A percentile compares a stretch with the other conserved stretches of the same genome.
Conservation (phyloP, 768 basidiomycete species). For the Cystobasidium tubakii region DNA sequence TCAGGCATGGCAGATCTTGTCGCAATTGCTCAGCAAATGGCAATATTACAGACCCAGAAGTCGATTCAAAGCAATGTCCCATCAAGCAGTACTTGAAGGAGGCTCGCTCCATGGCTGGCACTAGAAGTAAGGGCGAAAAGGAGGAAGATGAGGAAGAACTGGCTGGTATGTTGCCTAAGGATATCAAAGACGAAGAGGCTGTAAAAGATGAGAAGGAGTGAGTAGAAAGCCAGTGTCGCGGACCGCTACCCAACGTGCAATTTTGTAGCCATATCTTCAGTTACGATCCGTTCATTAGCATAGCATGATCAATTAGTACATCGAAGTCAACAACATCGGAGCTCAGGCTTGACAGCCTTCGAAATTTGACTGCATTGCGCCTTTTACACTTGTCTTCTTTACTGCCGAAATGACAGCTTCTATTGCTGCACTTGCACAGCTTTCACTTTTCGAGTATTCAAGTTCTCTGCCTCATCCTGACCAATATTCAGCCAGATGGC, state of each 20-base stretch:
- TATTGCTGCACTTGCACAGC: background rate
- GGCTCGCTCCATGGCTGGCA: background rate
- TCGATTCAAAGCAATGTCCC: slow-evolving; percentile 9
- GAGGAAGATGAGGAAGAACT: slow-evolving; percentile 24
- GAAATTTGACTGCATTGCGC: background rate
- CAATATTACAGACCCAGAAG: slow-evolving; percentile 30
- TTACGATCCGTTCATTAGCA: background rate
- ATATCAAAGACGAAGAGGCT: slow-evolving; percentile 27
- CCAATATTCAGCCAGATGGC: slow-evolving; percentile 62
- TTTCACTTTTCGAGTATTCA: background rate
- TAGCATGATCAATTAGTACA: too few species aligned
- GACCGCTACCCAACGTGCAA: background rate
- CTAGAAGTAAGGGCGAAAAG: background rate
- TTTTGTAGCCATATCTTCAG: background rate
- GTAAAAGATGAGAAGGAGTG: background rate
- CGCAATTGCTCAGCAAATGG: slow-evolving; percentile 43
- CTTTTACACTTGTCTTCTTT: background rate
- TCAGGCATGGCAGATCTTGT: slow-evolving; percentile 44
- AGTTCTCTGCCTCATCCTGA: background rate
- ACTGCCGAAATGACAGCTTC: background rate
- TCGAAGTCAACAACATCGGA: too few species aligned
- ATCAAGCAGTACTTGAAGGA: slow-evolving; percentile 28
- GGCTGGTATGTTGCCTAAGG: slow-evolving; percentile 17
- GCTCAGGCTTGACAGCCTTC: background rate
- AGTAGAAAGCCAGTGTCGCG: background rate